Evolutionary conservation across 768 basidiomycete species (phyloP), one percentile per base, ranked within the genome.

Genomic region (Suillus sp.): DNA sequence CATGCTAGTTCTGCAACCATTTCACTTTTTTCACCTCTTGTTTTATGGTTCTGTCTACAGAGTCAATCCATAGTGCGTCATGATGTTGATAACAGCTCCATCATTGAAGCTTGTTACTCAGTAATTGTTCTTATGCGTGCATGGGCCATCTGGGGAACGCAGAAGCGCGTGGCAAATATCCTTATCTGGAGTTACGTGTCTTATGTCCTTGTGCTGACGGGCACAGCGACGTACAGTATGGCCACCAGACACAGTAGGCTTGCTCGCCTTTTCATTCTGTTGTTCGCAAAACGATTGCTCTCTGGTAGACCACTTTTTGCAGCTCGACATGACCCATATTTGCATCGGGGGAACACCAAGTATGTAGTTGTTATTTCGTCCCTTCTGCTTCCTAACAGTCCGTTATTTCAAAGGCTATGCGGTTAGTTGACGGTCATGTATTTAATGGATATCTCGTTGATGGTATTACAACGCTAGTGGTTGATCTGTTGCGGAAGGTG

Each of bases 61-160:
- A 73, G 43, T 63, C 72, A 0, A 66, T 73, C 22, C 70, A 71
- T 10, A 57, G 71, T 72, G 43, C 66, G 71, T 66, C 16, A 4
- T 3, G 4, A 16, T 43, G 30, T 43, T 1, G 20, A 37, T 3
- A 32, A 14, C 1, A 3, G 13, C 22, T 7, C 6, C 11, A 10
- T 50, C 22, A 13, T n/a, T 40, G 57, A n/a, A 63, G 11, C 1
- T 7, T 16, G 0, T 22, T 14, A 20, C 27, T 2, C 32, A 75
- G 72, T 74, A n/a, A 58, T 74, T 43, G 67, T 74, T 6, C 63
- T 63, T 14, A 59, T 74, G 54, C 69, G 72, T 3, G 62, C 69
- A 9, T 72, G 70, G 53, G 74, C 70, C 22, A 67, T 74, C 37
- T 43, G 67, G 59, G 59, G 69, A 43, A 70, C 61, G 51, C 60